phyloP scores from a whole-genome alignment of 306 rosid genomes.

The Oxytropis ochrocephala region DNA sequence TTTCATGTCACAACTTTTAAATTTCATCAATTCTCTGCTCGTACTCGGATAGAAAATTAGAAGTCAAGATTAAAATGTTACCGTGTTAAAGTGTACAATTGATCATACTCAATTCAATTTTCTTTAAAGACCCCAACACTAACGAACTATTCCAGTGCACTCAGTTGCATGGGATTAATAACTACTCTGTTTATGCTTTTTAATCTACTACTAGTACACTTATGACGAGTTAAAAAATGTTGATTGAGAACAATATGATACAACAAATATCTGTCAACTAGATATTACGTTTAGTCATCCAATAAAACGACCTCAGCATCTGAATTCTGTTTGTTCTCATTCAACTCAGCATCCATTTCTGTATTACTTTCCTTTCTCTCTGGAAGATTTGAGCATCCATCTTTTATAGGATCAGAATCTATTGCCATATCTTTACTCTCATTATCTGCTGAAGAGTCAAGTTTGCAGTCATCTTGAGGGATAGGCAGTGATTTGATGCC shows the following conservation, averaged over 20 bases:
- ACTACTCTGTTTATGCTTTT: constrained; percentile 3
- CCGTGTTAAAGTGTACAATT: neutral
- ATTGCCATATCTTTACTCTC: constrained; percentile 23
- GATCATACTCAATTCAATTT: neutral
- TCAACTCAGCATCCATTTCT: constrained; percentile 22
- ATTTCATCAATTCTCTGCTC: neutral
- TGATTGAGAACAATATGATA: constrained; percentile 4
- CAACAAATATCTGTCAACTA: constrained; percentile 8
- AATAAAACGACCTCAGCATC: constrained; percentile 32
- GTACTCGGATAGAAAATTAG: neutral
- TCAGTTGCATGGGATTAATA: neutral
- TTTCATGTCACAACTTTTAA: neutral
- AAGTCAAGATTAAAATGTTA: neutral
- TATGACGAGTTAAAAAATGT: constrained; percentile 2
- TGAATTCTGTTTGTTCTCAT: constrained; percentile 27
- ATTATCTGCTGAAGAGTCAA: constrained; percentile 18
- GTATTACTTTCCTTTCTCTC: constrained; percentile 6
- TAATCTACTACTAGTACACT: neutral
- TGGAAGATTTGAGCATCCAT: constrained; percentile 8
- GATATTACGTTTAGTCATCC: constrained; percentile 38
- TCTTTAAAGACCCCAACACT: neutral
- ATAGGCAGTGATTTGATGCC: constrained; percentile 16
- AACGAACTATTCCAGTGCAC: neutral
- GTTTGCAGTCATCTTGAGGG: constrained; percentile 29
- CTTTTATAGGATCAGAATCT: constrained; percentile 32